phyloP scores from a whole-genome alignment of 305 asterid genomes.

The Galium porrigens region DNA sequence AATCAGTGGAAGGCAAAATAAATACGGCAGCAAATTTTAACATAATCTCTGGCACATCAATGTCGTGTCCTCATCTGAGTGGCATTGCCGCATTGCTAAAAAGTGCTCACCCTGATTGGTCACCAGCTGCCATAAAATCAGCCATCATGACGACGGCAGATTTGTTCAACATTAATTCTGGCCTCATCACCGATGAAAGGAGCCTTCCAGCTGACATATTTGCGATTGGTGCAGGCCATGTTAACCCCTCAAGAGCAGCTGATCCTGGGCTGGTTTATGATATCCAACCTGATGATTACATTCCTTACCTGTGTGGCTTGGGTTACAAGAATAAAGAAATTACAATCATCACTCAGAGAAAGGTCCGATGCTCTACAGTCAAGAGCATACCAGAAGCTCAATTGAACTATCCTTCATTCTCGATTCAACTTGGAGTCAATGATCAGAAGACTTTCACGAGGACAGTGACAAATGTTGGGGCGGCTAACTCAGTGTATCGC shows the following conservation, averaged over 20 bases:
- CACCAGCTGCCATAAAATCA: slow-evolving; percentile 39
- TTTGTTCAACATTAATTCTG: slow-evolving; percentile 7
- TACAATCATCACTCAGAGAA: slow-evolving; percentile 9
- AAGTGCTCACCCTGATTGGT: slow-evolving; percentile 33
- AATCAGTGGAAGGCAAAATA: slow-evolving; percentile 16
- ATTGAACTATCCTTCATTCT: slow-evolving; percentile 34
- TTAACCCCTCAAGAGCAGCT: slow-evolving; percentile 23
- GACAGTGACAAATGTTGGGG: slow-evolving; percentile 45
- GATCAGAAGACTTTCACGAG: slow-evolving; percentile 17
- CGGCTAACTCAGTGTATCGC: slow-evolving; percentile 21
- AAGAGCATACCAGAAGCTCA: slow-evolving; percentile 21
- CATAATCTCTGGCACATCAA: slow-evolving; percentile 34
- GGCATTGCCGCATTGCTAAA: slow-evolving; percentile 35
- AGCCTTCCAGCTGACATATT: slow-evolving; percentile 19
- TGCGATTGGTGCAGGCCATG: slow-evolving; percentile 33
- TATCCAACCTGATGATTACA: slow-evolving; percentile 18
- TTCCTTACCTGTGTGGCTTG: slow-evolving; percentile 29
- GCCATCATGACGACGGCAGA: slow-evolving; percentile 33
- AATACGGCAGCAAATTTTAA: slow-evolving; percentile 18
- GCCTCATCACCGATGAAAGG: slow-evolving; percentile 20
- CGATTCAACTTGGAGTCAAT: slow-evolving; percentile 16
- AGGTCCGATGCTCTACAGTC: slow-evolving; percentile 16
- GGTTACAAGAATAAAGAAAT: slow-evolving; percentile 24
- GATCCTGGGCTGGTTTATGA: slow-evolving; percentile 35
- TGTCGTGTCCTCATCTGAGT: slow-evolving; percentile 46